These are phyloP conservation scores for Imleria badia DNA, from an alignment of 768 basidiomycete genomes.

Conservation along the genomic window DNA sequence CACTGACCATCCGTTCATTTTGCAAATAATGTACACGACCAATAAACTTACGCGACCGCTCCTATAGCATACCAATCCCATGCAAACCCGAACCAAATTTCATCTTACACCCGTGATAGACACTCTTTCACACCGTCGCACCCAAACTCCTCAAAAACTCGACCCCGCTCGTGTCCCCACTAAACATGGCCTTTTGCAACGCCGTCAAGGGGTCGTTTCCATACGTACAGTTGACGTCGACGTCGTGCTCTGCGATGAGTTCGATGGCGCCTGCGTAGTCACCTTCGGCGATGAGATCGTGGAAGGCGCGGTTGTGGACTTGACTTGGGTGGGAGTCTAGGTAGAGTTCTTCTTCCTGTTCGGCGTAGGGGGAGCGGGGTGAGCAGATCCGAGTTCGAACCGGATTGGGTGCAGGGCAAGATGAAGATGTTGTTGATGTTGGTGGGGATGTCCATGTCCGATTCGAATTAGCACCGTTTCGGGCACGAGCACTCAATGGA, in stretches of 20 bases:
- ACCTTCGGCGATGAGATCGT: conserved; percentile 24
- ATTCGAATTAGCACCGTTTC: not conserved
- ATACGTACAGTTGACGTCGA: conserved; percentile 23
- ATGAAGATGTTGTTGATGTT: too few species aligned
- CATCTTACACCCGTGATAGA: not conserved
- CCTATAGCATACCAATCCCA: not conserved
- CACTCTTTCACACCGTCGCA: conserved; percentile 9
- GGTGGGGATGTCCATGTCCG: not conserved
- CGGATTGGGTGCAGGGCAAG: too few species aligned
- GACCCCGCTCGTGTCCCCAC: conserved; percentile 18
- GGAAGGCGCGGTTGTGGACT: conserved; percentile 22
- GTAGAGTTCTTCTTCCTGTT: conserved; percentile 25
- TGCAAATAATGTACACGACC: too few species aligned
- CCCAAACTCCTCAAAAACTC: conserved; percentile 22
- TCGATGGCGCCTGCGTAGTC: conserved; percentile 18
- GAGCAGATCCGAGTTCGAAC: not conserved
- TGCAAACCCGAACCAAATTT: not conserved
- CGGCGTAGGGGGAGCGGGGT: too few species aligned
- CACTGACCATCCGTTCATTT: too few species aligned
- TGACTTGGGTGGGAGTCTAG: conserved; percentile 19
- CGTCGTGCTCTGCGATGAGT: conserved; percentile 18
- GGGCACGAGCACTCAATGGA: not conserved
- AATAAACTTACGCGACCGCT: too few species aligned
- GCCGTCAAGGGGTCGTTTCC: conserved; percentile 20
- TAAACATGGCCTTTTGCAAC: conserved; percentile 23